Evolutionary conservation across 352 stramenopile genomes (phyloP), one percentile per base, ranked within the genome.

Genomic region (Aphanomyces astaci): DNA sequence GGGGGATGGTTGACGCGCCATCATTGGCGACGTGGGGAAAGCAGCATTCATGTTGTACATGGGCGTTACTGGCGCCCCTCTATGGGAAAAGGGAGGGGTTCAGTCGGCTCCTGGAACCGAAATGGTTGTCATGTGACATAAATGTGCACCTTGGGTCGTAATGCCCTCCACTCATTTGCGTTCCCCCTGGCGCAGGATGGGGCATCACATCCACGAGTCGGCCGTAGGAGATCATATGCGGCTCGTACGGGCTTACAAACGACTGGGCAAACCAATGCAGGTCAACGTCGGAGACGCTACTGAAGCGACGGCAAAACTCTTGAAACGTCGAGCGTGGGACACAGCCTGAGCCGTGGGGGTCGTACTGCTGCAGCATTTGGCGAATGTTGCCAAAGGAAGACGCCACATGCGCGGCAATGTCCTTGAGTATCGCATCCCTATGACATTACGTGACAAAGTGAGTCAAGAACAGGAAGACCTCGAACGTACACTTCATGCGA

Each of bases 161-260:
- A 15, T 43, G 36, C 9, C 13, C 45, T 5, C 45, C 45, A 24
- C 45, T 25, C 4, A 25, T 9, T 25, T 27, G 13, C 24, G 45
- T n/a, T 53, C 45, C 45, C 9, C 45, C 45, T 24, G 45, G 4
- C 19, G 45, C 9, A 1, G 24, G 19, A 11, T 51, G 32, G 13
- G 56, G 56, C 1, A 78, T 74, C 46, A 85, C 71, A 22, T 86
- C 79, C n/a, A 89, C 54, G 57, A 89, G 86, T 25, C 76, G 75
- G 40, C 71, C 66, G 55, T 89, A 89, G 22, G 75, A 85, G 24
- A 89, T 71, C 13, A 70, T 71, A 27, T 70, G 81, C 22, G 79
- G 83, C 59, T 89, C 78, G 4, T 77, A 78, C 13, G 81, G 74
- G 40, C 72, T 78, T 0, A 79, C 73, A 15, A 88, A 66, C 9